Evolutionary conservation across 805 yeast species (phyloP), one percentile per base, ranked within the genome.

Genomic region (Cyberlindnera nakhonratchasimensis): DNA sequence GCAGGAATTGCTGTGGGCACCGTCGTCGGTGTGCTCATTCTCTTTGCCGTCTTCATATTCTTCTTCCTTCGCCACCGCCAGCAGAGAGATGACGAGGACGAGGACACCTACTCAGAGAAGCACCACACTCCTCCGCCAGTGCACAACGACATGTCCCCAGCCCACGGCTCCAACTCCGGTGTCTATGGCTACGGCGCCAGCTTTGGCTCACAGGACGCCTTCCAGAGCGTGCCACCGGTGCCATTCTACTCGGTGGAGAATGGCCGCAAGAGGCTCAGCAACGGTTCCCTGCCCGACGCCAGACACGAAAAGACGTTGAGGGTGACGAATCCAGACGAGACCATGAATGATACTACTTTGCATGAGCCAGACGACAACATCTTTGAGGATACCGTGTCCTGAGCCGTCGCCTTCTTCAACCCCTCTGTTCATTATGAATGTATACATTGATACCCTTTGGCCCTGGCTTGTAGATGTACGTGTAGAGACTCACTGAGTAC

Each of bases 1-100:
- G 82, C 80, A 9, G 83, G 83, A 34, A 72, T 78, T 21, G 82
- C 75, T n/a, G 65, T 75, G 29, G 83, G 82, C 21, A 69, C 66
- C 6, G 63, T 77, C 10, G 65, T 58, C 17, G 82, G 80, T 45
- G 56, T 70, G 0, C 28, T 73, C 2, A 72, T 67, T 1, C 63
- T 65, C 6, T 50, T 74, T 9, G 57, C 47, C 9, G 5, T 52
- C 18, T 35, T 43, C 13, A 33, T 53, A 17, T 29, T 53, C 31
- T 21, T 54, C 35, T 51, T 47, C 45, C 33, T 51, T 17, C 49
- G 48, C 16, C 26, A 39, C 10, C 52, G 58, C 29, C 38, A 42
- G 20, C 20, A 38, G 9, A 24, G 29, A 4, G 38, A 50, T 17
- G 52, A 46, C 8, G 52, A 51, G 3, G 54, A 51, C 16, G 55